These are phyloP conservation scores for Podospora fimiseda DNA, from an alignment of 495 filamentous ascomycete species.

Conservation along the genomic window DNA sequence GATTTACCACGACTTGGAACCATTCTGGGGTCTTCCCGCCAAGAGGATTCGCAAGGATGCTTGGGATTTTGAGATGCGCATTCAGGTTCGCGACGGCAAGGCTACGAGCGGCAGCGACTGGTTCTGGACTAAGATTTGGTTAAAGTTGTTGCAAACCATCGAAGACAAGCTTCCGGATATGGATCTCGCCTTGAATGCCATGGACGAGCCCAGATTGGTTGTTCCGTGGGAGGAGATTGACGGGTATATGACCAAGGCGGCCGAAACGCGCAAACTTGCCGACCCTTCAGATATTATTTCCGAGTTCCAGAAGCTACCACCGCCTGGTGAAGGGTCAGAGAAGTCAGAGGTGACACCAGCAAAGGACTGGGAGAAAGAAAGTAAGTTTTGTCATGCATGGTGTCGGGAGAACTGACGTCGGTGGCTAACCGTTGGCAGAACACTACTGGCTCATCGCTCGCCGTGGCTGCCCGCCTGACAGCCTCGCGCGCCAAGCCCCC, in stretches of 20 bases:
- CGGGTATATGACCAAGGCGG: conserved; percentile 48
- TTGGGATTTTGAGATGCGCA: conserved; percentile 50
- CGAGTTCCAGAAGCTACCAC: conserved; percentile 29
- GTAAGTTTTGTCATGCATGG: conserved; percentile 33
- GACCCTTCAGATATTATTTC: conserved; percentile 25
- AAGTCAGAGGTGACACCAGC: conserved; percentile 20
- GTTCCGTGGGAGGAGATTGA: conserved; percentile 62
- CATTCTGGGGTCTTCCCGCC: conserved; percentile 62
- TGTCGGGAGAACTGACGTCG: no score
- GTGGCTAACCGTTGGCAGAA: conserved; percentile 29
- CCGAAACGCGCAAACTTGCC: conserved; percentile 38
- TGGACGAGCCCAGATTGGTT: conserved; percentile 64
- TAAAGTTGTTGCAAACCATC: conserved; percentile 51
- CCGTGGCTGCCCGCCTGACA: conserved; percentile 54
- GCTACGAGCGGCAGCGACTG: conserved; percentile 47
- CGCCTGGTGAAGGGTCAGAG: conserved; percentile 23
- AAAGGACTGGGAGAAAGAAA: conserved; percentile 39
- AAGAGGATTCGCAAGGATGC: conserved; percentile 49
- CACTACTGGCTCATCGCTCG: conserved; percentile 59
- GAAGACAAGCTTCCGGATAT: conserved; percentile 61
- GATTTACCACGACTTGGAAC: conserved; percentile 62
- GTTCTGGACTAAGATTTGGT: conserved; percentile 60
- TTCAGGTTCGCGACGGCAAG: conserved; percentile 52
- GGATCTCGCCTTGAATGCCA: conserved; percentile 61
- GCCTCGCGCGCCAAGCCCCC: conserved; percentile 45